Percentiles rank a stretch among this genome's conserved stretches.
Evolutionary conservation across 305 asterid species (phyloP).

Genomic region (Plantago coronopus): DNA sequence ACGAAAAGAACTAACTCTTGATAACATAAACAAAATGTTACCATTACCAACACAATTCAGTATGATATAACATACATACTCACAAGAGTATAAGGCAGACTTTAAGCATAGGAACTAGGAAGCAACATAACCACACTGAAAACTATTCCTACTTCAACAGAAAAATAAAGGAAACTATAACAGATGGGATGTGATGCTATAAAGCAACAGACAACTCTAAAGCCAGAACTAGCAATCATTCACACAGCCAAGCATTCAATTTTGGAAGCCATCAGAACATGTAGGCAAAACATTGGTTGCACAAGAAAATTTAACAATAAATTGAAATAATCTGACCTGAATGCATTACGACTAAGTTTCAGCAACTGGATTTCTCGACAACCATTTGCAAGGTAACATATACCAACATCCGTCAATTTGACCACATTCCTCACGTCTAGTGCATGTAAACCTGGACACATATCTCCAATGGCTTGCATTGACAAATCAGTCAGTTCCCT

Average conservation of each 20-base stretch:
- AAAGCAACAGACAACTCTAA: background rate
- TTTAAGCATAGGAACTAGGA: background rate
- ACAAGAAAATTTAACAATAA: background rate
- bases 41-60: too few relatives aligned
- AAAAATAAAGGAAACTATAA: background rate
- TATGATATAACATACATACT: too few relatives aligned
- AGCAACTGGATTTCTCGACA: constrained; percentile 57
- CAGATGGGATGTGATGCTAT: too few relatives aligned
- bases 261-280: background rate
- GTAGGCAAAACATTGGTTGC: background rate
- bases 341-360: constrained; percentile 56
- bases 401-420: constrained; percentile 71
- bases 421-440: constrained; percentile 57
- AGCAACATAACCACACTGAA: background rate
- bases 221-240: background rate
- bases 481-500: constrained; percentile 76
- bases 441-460: constrained; percentile 52
- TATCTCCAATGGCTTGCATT: constrained; percentile 51
- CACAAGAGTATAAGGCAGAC: background rate
- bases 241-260: constrained; percentile 11
- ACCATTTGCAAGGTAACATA: constrained; percentile 82
- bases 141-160: background rate
- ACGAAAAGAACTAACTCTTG: too few relatives aligned
- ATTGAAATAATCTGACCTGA: constrained; percentile 45
- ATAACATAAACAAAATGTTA: too few relatives aligned